Conservation (phyloP, 768 basidiomycete species). For the Scleroderma citrinum region DNA sequence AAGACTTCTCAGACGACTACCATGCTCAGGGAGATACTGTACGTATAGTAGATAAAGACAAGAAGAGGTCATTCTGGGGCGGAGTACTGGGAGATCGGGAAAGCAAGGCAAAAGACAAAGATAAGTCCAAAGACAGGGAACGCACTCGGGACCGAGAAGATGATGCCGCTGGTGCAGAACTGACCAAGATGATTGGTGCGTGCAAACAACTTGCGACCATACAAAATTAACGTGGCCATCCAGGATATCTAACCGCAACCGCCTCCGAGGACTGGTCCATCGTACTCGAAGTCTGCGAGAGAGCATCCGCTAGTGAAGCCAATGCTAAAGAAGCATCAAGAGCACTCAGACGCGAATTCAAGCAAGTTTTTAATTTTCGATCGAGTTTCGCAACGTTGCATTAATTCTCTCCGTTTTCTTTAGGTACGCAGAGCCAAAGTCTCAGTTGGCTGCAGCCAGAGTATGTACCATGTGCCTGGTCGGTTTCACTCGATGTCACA, state of each 20-base stretch:
- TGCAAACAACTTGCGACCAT: background rate
- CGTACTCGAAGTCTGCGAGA: constrained; percentile 81
- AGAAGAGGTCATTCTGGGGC: constrained; percentile 53
- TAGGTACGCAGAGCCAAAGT: constrained; percentile 70
- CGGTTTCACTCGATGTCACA: constrained; percentile 1
- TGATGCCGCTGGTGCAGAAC: constrained; percentile 44
- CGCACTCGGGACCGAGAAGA: constrained; percentile 27
- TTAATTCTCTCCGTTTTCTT: background rate
- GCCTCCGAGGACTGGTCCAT: constrained; percentile 78
- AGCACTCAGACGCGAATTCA: constrained; percentile 81
- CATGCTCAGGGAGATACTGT: constrained; percentile 16
- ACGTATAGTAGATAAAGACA: constrained; percentile 33
- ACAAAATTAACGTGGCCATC: constrained; percentile 1
- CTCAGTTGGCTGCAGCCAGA: constrained; percentile 71
- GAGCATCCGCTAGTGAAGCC: constrained; percentile 63
- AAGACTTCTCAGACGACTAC: constrained; percentile 29
- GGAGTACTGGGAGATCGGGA: constrained; percentile 31
- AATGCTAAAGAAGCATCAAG: constrained; percentile 82
- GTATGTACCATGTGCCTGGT: constrained; percentile 34
- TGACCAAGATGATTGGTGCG: constrained; percentile 70
- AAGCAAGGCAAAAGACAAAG: constrained; percentile 34
- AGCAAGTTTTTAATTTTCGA: constrained; percentile 38
- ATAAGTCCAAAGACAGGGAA: constrained; percentile 34
- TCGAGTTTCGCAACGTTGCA: constrained; percentile 7
- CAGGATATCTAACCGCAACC: constrained; percentile 71